Conservation (phyloP, 805 yeast genomes). For the Kuraishia ogatae region DNA sequence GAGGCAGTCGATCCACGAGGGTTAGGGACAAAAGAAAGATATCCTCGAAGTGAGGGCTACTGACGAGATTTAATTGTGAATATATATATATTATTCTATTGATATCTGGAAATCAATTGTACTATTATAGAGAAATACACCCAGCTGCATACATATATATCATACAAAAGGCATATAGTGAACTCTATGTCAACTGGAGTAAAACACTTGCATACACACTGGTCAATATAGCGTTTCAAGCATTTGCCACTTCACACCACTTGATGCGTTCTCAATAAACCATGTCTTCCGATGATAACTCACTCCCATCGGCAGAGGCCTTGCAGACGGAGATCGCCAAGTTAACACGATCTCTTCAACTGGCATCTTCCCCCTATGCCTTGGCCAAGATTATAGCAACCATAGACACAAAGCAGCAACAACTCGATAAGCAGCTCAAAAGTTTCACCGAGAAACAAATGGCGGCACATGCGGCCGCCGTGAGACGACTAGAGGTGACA, state of each 20-base stretch:
- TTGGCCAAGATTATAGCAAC: slow-evolving; percentile 12
- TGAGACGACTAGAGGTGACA: slow-evolving; percentile 45
- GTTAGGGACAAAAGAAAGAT: too few relatives aligned
- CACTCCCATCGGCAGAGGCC: slow-evolving; percentile 6
- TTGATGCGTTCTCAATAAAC: background rate
- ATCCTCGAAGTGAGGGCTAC: too few relatives aligned
- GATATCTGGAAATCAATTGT: background rate
- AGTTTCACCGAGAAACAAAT: slow-evolving; percentile 20
- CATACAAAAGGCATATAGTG: too few relatives aligned
- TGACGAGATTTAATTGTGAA: too few relatives aligned
- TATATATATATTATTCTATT: too few relatives aligned
- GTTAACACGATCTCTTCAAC: slow-evolving; percentile 14
- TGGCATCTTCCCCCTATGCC: slow-evolving; percentile 15
- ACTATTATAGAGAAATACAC: too few relatives aligned
- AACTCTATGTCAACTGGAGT: too few relatives aligned
- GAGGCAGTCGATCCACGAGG: too few relatives aligned
- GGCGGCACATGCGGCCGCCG: slow-evolving; percentile 25
- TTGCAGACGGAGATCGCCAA: slow-evolving; percentile 12
- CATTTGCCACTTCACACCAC: background rate
- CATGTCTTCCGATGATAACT: background rate
- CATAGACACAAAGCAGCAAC: slow-evolving; percentile 16
- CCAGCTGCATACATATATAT: background rate
- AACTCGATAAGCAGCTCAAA: slow-evolving; percentile 15
- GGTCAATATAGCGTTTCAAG: background rate
- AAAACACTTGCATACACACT: too few relatives aligned